Percentiles rank a stretch among this genome's conserved stretches.
These are phyloP conservation scores for Ephemerocybe angulata DNA, from an alignment of 768 basidiomycete genomes.

Conservation along the genomic window DNA sequence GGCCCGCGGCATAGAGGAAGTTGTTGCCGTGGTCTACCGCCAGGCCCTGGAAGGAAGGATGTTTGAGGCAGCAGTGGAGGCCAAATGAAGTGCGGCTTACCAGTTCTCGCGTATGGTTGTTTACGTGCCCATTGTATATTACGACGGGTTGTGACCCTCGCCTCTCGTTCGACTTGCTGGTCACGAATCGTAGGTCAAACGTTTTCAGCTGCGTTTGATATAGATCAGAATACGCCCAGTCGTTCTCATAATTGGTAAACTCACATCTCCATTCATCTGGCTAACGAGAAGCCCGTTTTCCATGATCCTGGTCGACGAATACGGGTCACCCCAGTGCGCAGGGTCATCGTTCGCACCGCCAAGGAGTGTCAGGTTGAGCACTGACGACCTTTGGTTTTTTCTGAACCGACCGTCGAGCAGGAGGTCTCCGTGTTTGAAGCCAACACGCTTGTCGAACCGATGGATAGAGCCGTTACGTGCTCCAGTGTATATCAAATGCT, in stretches of 20 bases:
- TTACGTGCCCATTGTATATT: conserved; percentile 54
- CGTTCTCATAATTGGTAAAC: conserved; percentile 17
- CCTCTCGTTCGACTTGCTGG: conserved; percentile 21
- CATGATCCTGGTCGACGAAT: neutral
- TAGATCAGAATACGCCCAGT: neutral
- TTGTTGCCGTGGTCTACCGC: conserved; percentile 52
- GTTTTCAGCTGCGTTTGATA: conserved; percentile 43
- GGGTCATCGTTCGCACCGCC: conserved; percentile 36
- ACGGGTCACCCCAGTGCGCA: neutral
- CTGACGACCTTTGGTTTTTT: conserved; percentile 35
- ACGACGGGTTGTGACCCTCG: conserved; percentile 37
- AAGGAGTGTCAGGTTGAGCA: conserved; percentile 50
- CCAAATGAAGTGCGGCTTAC: conserved; percentile 33
- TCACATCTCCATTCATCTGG: conserved; percentile 58
- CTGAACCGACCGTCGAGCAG: conserved; percentile 39
- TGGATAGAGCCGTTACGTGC: conserved; percentile 56
- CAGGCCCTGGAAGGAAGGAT: conserved; percentile 47
- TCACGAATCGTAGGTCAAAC: conserved; percentile 58
- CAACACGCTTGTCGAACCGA: conserved; percentile 54
- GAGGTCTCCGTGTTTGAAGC: conserved; percentile 29
- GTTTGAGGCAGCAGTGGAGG: neutral
- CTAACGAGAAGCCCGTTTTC: conserved; percentile 42
- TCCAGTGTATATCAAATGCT: conserved; percentile 55
- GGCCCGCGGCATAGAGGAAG: conserved; percentile 66
- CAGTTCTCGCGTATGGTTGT: conserved; percentile 45